phyloP scores from a whole-genome alignment of 805 yeast species.

The Wickerhamiella alocasiicola region DNA sequence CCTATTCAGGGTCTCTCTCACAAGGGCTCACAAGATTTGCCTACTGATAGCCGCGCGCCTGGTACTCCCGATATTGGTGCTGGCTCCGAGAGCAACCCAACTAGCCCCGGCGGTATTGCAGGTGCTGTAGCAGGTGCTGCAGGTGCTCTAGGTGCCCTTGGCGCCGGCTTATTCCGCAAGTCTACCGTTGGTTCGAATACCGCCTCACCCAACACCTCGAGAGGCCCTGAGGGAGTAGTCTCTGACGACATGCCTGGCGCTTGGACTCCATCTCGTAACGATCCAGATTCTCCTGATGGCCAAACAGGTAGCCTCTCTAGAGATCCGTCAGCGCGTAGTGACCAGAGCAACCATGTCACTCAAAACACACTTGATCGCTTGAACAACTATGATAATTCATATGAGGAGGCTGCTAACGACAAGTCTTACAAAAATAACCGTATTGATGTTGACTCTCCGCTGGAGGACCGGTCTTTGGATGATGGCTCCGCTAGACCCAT shows the following conservation, averaged over 20 bases:
- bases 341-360: not conserved
- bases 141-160: slow-evolving; percentile 7
- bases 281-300: not conserved
- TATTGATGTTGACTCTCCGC: not conserved
- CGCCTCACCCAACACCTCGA: not conserved
- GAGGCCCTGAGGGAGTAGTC: not conserved
- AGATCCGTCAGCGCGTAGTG: not conserved
- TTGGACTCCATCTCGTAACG: slow-evolving; percentile 3
- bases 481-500: not conserved
- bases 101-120: slow-evolving; percentile 3
- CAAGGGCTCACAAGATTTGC: too few relatives aligned
- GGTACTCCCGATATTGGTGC: not conserved
- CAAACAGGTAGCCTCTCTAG: not conserved
- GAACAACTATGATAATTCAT: slow-evolving; percentile 3
- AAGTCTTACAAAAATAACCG: not conserved
- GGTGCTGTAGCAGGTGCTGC: slow-evolving; percentile 8
- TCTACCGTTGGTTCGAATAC: not conserved
- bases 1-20: too few relatives aligned
- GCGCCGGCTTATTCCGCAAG: slow-evolving; percentile 2
- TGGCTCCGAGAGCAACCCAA: not conserved
- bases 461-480: not conserved
- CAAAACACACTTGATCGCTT: slow-evolving; percentile 1
- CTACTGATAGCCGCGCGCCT: not conserved
- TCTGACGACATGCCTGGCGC: slow-evolving; percentile 9
- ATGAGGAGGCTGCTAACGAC: not conserved